Conservation (phyloP, 352 stramenopile genomes). For the Globisporangium iwayamae region DNA sequence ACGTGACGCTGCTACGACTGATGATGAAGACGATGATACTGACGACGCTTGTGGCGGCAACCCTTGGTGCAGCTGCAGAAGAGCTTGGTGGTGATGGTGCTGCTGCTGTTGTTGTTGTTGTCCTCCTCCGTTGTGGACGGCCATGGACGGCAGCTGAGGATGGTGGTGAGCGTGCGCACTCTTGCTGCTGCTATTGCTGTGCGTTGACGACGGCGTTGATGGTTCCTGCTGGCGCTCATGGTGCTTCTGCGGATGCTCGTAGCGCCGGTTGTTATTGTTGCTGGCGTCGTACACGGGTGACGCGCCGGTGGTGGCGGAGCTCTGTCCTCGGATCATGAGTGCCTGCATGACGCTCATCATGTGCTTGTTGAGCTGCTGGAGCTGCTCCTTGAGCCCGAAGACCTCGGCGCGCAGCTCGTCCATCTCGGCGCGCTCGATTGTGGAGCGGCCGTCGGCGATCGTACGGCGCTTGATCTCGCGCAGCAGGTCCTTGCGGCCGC, state of each 20-base stretch:
- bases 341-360: slow-evolving; percentile 55
- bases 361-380: slow-evolving; percentile 71
- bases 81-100: slow-evolving; percentile 9
- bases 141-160: slow-evolving; percentile 13
- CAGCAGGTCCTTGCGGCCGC: slow-evolving; percentile 61
- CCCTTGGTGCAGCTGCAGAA: slow-evolving; percentile 14
- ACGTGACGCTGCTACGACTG: not conserved
- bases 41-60: not conserved
- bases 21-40: not conserved
- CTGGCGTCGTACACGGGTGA: not conserved
- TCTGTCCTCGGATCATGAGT: slow-evolving; percentile 28
- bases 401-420: slow-evolving; percentile 67
- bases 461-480: slow-evolving; percentile 72
- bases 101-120: not conserved
- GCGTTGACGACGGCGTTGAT: not conserved
- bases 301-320: not conserved
- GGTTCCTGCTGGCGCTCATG: not conserved
- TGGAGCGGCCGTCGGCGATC: slow-evolving; percentile 18
- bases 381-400: slow-evolving; percentile 46
- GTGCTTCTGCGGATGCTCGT: not conserved
- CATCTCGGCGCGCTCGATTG: slow-evolving; percentile 65
- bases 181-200: not conserved
- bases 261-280: not conserved
- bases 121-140: not conserved
- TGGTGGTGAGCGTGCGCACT: not conserved